Evolutionary conservation across 139 green algal genomes (phyloP).

Genomic region (Pseudopediastrum boryanum): DNA sequence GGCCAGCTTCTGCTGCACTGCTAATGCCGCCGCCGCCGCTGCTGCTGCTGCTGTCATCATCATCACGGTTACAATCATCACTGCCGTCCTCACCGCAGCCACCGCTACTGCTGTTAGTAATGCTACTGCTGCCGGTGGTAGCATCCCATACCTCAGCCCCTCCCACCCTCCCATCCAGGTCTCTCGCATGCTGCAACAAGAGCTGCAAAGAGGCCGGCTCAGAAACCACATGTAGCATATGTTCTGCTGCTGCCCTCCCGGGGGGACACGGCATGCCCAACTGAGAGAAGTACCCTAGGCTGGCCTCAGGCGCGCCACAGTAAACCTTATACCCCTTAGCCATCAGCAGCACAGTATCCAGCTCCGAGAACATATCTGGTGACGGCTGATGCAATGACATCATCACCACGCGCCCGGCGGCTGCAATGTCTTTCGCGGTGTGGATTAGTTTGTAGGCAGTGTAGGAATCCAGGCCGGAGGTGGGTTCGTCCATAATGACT

Average conservation of each 20-base stretch:
- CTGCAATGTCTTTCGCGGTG: conserved; percentile 36
- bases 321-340: conserved; percentile 62
- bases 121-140: conserved; percentile 59
- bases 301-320: conserved; percentile 43
- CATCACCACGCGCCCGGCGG: conserved; percentile 66
- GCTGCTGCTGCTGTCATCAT: too few species aligned
- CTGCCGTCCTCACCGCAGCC: conserved; percentile 65
- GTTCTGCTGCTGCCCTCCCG: conserved; percentile 47
- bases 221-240: conserved; percentile 52
- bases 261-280: conserved; percentile 38
- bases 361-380: conserved; percentile 61
- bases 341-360: conserved; percentile 73
- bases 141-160: conserved; percentile 32
- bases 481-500: conserved; percentile 71
- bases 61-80: too few species aligned
- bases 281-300: conserved; percentile 38
- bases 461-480: conserved; percentile 74
- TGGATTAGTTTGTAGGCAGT: conserved; percentile 66
- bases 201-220: conserved; percentile 7
- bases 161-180: background rate
- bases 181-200: background rate
- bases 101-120: too few species aligned
- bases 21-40: too few species aligned
- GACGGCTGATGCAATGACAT: conserved; percentile 83
- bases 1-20: too few species aligned